Base-by-base conservation (phyloP, 495 filamentous ascomycete species). In the Talaromyces nanjingensis region DNA sequence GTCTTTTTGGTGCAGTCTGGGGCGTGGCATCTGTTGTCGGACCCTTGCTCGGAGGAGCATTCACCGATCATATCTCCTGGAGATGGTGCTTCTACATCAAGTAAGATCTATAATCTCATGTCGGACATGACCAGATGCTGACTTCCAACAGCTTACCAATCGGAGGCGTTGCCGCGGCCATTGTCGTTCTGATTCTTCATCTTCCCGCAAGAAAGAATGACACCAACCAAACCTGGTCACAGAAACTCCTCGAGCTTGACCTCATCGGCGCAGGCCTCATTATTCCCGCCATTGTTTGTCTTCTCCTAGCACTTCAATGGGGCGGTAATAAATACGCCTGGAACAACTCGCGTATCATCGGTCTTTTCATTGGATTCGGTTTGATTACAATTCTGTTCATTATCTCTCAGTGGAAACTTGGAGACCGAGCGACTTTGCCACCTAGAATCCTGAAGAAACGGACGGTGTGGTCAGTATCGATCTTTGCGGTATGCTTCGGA, bases 41-140 rank as follows among this genome's bases (percentile, higher is more conserved):
- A 7, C 89, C 90, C 1, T 72, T 92, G 0, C 72, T 86, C 2
- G 84, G 84, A 12, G 84, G 84, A 5, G 78, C 75, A 2, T 84
- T 87, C 61, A 86, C 83, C 0, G 76, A 82, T 27, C 73, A 81
- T n/a, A 72, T 85, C 5, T 82, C 84, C 1, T 96, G 91, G 91
- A 76, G 91, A 60, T 93, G 90, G 91, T 93, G 90, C 68, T 92
- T 94, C 73, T 92, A 85, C 70, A 90, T 89, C 73, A 91, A 91
- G 14, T 65, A 34, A 16, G 45, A 16, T 55, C 0, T 12, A 0
- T 57, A 34, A 25, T 24, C 60, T 64, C 65, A 65, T 62, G n/a
- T 29, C 18, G 57, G 7, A 25, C 58, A 27, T 2, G 59, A 0
- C 18, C 16, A 12, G 6, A 3, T 31, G 2, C 25, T 27, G n/a